phyloP scores from a whole-genome alignment of 1,284 basidiomycete species.

The Trichosporon faecale region DNA sequence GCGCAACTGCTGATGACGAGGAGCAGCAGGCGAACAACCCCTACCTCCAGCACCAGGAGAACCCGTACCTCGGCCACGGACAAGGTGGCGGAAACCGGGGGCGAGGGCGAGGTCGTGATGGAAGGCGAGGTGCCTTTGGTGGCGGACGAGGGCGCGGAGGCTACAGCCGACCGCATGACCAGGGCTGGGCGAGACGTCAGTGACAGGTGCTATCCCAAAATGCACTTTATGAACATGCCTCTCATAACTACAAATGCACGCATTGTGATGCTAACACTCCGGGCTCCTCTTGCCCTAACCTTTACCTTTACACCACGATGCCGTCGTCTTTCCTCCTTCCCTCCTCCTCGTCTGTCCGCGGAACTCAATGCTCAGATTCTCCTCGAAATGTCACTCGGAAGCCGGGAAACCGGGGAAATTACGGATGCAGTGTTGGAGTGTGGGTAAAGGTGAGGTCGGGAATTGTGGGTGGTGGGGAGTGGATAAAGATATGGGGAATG shows the following conservation, averaged over 20 bases:
- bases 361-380: background rate
- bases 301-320: conserved; percentile 1
- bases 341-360: background rate
- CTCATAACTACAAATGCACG: conserved; percentile 21
- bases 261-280: conserved; percentile 16
- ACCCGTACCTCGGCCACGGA: background rate
- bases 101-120: background rate
- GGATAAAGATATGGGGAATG: background rate
- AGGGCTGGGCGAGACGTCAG: conserved; percentile 4
- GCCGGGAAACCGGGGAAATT: conserved; percentile 4
- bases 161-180: background rate
- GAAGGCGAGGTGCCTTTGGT: background rate
- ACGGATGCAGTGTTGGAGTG: conserved; percentile 10
- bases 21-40: background rate
- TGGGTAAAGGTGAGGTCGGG: background rate
- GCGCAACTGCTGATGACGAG: background rate
- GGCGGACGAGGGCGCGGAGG: background rate
- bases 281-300: background rate
- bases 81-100: background rate
- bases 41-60: background rate
- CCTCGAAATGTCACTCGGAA: conserved; percentile 5
- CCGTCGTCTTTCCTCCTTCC: background rate
- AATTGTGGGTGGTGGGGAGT: background rate
- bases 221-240: conserved; percentile 4
- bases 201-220: background rate